phyloP scores from a whole-genome alignment of 163 green algal species.

The Volvox carteri region DNA sequence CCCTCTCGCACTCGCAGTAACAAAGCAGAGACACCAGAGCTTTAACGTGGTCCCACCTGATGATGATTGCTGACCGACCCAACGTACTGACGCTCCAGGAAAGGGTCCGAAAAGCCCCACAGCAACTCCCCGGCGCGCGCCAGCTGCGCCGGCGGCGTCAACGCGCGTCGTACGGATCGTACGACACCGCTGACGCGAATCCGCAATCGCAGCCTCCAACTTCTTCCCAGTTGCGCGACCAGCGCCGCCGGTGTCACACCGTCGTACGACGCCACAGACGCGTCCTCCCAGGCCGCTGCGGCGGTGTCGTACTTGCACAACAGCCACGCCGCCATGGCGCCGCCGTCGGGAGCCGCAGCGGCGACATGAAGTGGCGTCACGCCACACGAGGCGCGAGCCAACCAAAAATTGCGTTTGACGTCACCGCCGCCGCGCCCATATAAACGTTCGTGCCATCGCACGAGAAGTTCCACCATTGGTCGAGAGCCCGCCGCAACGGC shows the following conservation, averaged over 20 bases:
- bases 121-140: background rate
- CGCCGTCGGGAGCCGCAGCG: slow-evolving; percentile 25
- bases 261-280: background rate
- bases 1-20: no score
- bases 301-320: slow-evolving; percentile 1
- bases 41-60: no score
- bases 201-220: slow-evolving; percentile 24
- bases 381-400: background rate
- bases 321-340: slow-evolving; percentile 17
- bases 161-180: background rate
- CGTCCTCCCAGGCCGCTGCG: background rate
- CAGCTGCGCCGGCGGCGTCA: background rate
- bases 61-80: background rate
- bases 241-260: slow-evolving; percentile 8
- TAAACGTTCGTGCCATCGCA: slow-evolving; percentile 18
- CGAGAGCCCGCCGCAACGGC: background rate
- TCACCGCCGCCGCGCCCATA: background rate
- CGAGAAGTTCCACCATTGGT: background rate
- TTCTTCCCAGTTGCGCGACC: background rate
- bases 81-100: background rate
- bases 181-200: background rate
- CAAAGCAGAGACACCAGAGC: no score
- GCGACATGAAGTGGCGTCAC: slow-evolving; percentile 48
- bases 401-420: slow-evolving; percentile 12
- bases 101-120: slow-evolving; percentile 20